These are phyloP conservation scores for Globisporangium mamillatum DNA, from an alignment of 352 stramenopile genomes.

Conservation along the genomic window DNA sequence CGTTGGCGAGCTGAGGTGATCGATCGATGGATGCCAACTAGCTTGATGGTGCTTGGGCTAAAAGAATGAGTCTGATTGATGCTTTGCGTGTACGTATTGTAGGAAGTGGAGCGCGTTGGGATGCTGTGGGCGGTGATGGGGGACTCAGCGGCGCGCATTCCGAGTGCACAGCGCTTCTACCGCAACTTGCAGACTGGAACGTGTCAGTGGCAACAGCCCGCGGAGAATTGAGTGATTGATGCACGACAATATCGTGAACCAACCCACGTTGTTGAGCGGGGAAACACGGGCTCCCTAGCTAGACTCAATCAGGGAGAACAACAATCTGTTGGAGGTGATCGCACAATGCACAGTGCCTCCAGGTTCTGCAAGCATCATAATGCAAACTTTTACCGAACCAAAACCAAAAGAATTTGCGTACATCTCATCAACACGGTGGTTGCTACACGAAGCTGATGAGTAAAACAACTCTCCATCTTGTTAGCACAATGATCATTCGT, in stretches of 20 bases:
- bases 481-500: slow-evolving; percentile 4
- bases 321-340: no score
- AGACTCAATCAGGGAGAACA: no score
- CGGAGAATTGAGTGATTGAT: neutral
- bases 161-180: slow-evolving; percentile 42
- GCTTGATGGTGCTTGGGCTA: no score
- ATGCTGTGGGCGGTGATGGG: slow-evolving; percentile 47
- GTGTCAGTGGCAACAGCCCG: slow-evolving; percentile 35
- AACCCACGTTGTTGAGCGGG: no score
- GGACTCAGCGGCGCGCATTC: slow-evolving; percentile 25
- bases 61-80: neutral
- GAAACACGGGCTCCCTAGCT: no score
- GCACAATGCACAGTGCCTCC: no score
- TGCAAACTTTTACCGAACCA: no score
- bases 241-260: no score
- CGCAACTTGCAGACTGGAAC: slow-evolving; percentile 31
- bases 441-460: neutral
- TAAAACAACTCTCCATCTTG: neutral
- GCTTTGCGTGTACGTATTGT: neutral
- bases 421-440: neutral
- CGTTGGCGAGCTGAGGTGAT: slow-evolving; percentile 37
- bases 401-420: no score
- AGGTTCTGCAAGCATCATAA: no score
- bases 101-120: slow-evolving; percentile 22
- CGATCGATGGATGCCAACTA: neutral